phyloP scores from a whole-genome alignment of 306 rosid species.

The Prunus mira region DNA sequence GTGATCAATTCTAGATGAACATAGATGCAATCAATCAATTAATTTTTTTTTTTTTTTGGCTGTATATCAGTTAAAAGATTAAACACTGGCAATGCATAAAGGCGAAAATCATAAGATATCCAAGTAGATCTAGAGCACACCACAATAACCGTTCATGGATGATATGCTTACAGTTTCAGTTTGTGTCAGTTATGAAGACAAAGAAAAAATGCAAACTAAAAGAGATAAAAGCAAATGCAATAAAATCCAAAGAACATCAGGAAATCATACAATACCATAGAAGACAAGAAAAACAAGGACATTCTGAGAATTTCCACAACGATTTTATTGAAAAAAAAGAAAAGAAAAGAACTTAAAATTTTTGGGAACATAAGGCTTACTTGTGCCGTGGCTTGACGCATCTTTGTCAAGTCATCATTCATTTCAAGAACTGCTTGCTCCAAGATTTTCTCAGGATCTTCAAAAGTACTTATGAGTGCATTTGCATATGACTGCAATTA shows the following conservation, averaged over 20 bases:
- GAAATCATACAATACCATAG: not conserved
- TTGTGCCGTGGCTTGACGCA: slow-evolving; percentile 99
- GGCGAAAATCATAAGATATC: not conserved
- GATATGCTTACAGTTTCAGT: not conserved
- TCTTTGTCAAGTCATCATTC: slow-evolving; percentile 91
- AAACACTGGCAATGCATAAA: not conserved
- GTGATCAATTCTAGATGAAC: slow-evolving; percentile 10
- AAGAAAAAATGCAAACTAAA: not conserved
- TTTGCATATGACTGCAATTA: slow-evolving; percentile 89
- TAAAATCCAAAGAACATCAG: not conserved
- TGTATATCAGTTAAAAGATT: not conserved
- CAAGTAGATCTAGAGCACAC: not conserved
- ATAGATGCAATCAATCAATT: not conserved
- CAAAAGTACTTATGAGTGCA: slow-evolving; percentile 79
- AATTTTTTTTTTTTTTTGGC: not conserved
- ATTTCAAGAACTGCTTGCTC: slow-evolving; percentile 95
- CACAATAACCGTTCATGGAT: not conserved
- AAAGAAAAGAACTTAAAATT: not conserved
- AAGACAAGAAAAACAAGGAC: not conserved
- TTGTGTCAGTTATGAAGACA: not conserved
- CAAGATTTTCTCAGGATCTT: slow-evolving; percentile 95
- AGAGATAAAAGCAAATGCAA: not conserved
- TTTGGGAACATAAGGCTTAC: slow-evolving; percentile 38
- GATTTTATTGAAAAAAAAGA: not conserved
- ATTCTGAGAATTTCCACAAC: not conserved